These are phyloP conservation scores for Stentor roeselii DNA, from an alignment of 73 alveolate species.

Conservation along the genomic window DNA sequence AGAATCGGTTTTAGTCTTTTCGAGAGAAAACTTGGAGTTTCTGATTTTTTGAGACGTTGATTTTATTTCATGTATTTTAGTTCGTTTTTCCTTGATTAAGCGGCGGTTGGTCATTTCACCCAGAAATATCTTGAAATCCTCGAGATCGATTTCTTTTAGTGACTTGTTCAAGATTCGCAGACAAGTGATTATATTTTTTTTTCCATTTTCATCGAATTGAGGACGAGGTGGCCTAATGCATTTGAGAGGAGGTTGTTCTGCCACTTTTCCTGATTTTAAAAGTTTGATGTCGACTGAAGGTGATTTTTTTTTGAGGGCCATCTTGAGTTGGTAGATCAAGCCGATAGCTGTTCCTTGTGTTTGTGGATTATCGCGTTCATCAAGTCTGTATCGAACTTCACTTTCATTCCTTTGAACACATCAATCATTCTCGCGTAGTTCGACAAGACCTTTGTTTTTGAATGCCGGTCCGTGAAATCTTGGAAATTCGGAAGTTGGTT, in stretches of 20 bases:
- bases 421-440: constrained; percentile 82
- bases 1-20: no score
- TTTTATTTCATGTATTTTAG: background rate
- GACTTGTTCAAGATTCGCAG: constrained; percentile 79
- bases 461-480: constrained; percentile 72
- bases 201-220: constrained; percentile 59
- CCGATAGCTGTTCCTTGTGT: constrained; percentile 78
- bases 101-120: constrained; percentile 42
- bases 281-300: constrained; percentile 72
- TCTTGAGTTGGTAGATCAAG: constrained; percentile 68
- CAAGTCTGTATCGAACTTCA: constrained; percentile 77
- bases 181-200: constrained; percentile 42
- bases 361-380: constrained; percentile 73
- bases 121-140: constrained; percentile 66
- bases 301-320: constrained; percentile 36
- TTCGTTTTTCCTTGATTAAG: background rate
- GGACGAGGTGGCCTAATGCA: constrained; percentile 62
- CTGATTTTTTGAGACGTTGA: no score
- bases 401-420: constrained; percentile 79
- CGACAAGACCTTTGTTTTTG: constrained; percentile 74
- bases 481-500: constrained; percentile 83
- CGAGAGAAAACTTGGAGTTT: no score
- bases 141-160: constrained; percentile 83
- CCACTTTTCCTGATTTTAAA: constrained; percentile 63
- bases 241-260: constrained; percentile 60